Evolutionary conservation across 352 stramenopile species (phyloP).

Genomic region (Pythium dissimile): DNA sequence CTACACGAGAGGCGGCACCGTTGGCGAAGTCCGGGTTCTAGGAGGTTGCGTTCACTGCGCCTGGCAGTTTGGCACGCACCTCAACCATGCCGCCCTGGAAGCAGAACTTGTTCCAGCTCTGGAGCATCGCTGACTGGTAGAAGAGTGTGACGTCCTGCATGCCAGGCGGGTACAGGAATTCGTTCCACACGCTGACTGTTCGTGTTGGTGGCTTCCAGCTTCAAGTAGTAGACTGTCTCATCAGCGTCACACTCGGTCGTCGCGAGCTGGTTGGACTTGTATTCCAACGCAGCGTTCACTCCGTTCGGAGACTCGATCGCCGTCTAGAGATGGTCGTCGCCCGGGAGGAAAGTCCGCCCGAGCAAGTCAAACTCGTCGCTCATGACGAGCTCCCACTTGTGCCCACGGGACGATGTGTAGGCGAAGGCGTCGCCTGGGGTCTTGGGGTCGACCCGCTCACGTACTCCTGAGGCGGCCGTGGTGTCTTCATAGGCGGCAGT

Average conservation of each 20-base stretch:
- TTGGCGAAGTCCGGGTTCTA: conserved; percentile 19
- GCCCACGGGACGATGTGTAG: conserved; percentile 44
- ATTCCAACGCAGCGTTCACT: conserved; percentile 6
- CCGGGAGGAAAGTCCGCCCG: conserved; percentile 85
- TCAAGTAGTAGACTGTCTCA: conserved; percentile 41
- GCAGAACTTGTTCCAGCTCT: conserved; percentile 95
- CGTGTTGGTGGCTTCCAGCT: conserved; percentile 43
- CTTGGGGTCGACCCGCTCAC: conserved; percentile 50
- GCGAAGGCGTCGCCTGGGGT: conserved; percentile 30
- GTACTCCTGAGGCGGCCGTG: neutral
- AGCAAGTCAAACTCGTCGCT: conserved; percentile 94
- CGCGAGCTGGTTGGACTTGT: conserved; percentile 4
- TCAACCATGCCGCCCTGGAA: conserved; percentile 93
- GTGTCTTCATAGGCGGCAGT: neutral
- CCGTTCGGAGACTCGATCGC: conserved; percentile 91
- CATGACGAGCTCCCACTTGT: conserved; percentile 79
- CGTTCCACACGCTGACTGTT: conserved; percentile 48
- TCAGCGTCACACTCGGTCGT: neutral
- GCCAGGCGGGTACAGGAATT: conserved; percentile 38
- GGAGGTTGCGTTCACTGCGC: conserved; percentile 46
- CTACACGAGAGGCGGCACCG: neutral
- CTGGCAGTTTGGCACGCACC: conserved; percentile 88
- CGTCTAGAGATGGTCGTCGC: conserved; percentile 92
- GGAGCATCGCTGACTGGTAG: conserved; percentile 86
- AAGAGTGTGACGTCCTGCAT: conserved; percentile 53